Base-by-base conservation (phyloP, 768 basidiomycete species). In the Leucosporidium creatinivorum region DNA sequence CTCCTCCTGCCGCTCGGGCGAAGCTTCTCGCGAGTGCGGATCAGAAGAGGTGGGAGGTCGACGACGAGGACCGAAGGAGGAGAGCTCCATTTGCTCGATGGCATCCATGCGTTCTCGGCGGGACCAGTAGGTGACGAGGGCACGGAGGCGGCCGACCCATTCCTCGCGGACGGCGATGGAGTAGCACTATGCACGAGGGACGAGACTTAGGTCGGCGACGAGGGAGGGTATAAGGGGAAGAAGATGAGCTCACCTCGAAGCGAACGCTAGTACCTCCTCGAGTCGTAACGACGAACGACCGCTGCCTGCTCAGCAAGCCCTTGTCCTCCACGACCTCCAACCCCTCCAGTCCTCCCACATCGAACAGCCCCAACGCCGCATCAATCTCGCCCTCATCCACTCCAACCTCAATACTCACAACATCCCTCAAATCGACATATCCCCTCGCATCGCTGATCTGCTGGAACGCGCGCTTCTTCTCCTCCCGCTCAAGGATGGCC, bases 91-190 rank as follows among this genome's bases (percentile, higher is more conserved):
- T 77, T 91, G 89, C 65, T 87, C 83, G 67, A 81, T 81, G 19
- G 91, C 87, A 74, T 93, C 91, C 52, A 83, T 81, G 30, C 84
- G 83, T 73, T 92, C 88, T 26, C 87, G 83, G 56, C 84, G 81
- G 62, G 83, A 86, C 93, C 93, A 97, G 75, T 92, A 97, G 5
- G 80, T 76, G 50, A 87, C 78, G 44, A 93, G 81, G 31, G 83
- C 83, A 23, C 84, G 84, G 6, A 97, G 83, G 50, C 86, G 83
- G 59, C 84, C 82, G 58, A 96, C 85, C 94, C 93, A 97, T 75
- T 97, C 92, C 59, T 86, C 76, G 0, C 89, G 89, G 55, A 87
- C 81, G 39, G 44, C 48, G 48, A 66, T 66, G n/a, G 70, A 68
- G 44, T 68, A 65, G 56, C 67, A 68, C 70, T 72, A 67, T 12